These are phyloP conservation scores for Lactarius hatsudake DNA, from an alignment of 768 basidiomycete genomes.

Conservation along the genomic window DNA sequence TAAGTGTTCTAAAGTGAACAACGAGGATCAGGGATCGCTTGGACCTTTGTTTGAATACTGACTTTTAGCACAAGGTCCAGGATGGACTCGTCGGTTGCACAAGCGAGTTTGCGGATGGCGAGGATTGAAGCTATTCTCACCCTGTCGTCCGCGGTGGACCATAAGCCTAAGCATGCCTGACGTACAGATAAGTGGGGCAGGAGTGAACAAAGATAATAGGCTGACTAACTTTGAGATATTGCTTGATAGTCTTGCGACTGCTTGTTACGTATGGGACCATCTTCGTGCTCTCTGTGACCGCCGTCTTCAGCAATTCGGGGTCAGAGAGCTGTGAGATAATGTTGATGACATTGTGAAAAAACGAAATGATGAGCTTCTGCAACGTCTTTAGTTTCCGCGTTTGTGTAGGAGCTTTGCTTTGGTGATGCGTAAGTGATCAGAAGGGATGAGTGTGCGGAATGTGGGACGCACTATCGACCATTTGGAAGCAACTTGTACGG, in stretches of 20 bases:
- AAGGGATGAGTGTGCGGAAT: not conserved
- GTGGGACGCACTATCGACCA: constrained; percentile 75
- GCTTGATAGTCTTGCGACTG: constrained; percentile 80
- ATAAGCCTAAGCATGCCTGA: constrained; percentile 78
- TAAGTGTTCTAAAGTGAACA: constrained; percentile 68
- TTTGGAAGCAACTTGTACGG: constrained; percentile 80
- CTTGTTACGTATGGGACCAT: constrained; percentile 84
- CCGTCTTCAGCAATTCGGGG: constrained; percentile 59
- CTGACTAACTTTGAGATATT: constrained; percentile 73
- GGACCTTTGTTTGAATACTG: constrained; percentile 23
- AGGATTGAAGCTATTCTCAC: constrained; percentile 85
- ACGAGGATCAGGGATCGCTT: not conserved
- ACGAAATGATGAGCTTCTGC: constrained; percentile 84
- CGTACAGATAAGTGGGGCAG: constrained; percentile 2
- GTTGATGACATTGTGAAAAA: constrained; percentile 83
- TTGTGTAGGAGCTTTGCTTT: constrained; percentile 81
- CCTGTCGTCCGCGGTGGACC: constrained; percentile 79
- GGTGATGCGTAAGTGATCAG: constrained; percentile 14
- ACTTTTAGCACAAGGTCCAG: constrained; percentile 88
- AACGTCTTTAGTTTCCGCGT: constrained; percentile 78
- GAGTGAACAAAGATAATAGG: not conserved
- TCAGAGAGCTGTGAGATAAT: constrained; percentile 75
- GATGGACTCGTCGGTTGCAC: constrained; percentile 73
- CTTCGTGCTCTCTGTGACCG: constrained; percentile 82
- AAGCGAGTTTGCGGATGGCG: constrained; percentile 75